phyloP scores from a whole-genome alignment of 2,329 filamentous ascomycete genomes.

The Chaetomiaceae sp. region DNA sequence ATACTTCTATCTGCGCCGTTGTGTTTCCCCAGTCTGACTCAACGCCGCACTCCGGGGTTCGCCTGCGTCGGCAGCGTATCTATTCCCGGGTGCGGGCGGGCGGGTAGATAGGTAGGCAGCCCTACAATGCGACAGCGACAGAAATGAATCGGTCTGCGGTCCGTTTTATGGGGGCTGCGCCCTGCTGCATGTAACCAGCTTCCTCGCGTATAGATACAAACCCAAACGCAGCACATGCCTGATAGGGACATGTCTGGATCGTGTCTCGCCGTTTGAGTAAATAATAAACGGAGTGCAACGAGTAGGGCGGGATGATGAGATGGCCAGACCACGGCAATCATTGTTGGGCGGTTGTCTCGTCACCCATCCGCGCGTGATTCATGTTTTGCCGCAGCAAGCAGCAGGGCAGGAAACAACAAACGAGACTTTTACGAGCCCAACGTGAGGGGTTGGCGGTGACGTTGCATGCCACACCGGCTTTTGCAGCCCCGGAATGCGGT shows the following conservation, averaged over 20 bases:
- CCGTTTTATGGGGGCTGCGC: slow-evolving; percentile 15
- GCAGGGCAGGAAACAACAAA: background rate
- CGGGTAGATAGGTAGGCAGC: background rate
- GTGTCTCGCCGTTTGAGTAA: background rate
- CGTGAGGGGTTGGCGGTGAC: slow-evolving; percentile 12
- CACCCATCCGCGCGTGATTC: too few species aligned
- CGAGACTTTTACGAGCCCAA: slow-evolving; percentile 5
- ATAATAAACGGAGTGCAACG: background rate
- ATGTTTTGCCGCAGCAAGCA: too few species aligned
- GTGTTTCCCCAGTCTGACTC: slow-evolving; percentile 16
- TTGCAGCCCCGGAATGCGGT: slow-evolving; percentile 1
- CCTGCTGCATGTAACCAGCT: slow-evolving; percentile 8
- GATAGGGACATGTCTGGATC: background rate
- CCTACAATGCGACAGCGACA: background rate
- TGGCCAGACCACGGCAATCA: too few species aligned
- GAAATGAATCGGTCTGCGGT: background rate
- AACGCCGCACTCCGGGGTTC: background rate
- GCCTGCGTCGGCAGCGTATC: background rate
- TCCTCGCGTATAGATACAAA: too few species aligned
- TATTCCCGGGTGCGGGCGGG: slow-evolving; percentile 3
- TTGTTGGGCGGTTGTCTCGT: background rate
- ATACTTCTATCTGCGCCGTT: background rate
- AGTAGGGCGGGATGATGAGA: too few species aligned
- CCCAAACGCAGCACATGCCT: too few species aligned
- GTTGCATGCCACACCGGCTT: slow-evolving; percentile 8